Percentiles rank a stretch among this genome's conserved stretches.
These are phyloP conservation scores for Voacanga thouarsii DNA, from an alignment of 257 asterid genomes.

Conservation along the genomic window DNA sequence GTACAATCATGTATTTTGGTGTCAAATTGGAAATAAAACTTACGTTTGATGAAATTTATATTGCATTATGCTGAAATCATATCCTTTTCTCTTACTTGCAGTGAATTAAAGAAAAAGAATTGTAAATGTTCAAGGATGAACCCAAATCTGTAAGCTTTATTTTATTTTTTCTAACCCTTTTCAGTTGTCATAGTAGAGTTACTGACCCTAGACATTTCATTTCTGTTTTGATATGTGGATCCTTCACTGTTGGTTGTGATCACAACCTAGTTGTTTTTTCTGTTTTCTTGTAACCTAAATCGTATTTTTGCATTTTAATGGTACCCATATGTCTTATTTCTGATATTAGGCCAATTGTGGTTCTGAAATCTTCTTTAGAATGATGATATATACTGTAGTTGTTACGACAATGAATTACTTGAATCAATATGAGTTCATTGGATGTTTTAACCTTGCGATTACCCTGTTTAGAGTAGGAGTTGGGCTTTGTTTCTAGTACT, in stretches of 20 bases:
- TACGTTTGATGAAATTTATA: neutral
- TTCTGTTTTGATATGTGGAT: neutral
- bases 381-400: neutral
- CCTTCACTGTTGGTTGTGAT: neutral
- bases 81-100: neutral
- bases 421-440: neutral
- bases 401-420: neutral
- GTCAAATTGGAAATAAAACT: neutral
- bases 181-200: neutral
- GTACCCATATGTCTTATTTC: neutral
- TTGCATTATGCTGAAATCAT: neutral
- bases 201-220: neutral
- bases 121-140: slow-evolving; percentile 1
- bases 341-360: neutral
- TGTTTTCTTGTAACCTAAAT: neutral
- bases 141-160: neutral
- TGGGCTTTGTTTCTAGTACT: too few relatives aligned
- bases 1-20: neutral
- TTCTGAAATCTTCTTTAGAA: neutral
- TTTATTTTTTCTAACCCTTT: neutral
- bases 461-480: neutral
- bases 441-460: neutral
- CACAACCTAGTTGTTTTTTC: neutral
- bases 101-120: neutral
- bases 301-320: neutral